Evolutionary conservation across 345 rosid genomes (phyloP).

Genomic region (Geranium rotundifolium): DNA sequence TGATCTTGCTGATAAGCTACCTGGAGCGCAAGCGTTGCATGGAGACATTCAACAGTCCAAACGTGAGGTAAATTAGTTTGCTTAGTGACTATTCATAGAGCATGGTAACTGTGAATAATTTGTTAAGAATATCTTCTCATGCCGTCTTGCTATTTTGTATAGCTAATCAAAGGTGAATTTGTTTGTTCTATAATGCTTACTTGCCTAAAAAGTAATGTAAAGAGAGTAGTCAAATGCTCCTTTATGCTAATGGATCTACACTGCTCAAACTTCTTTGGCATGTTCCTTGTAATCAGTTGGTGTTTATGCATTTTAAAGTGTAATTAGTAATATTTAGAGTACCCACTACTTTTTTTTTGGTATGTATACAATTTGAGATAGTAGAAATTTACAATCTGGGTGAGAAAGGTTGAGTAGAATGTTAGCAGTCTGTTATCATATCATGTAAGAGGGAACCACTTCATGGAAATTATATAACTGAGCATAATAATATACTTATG

Average conservation of each 20-base stretch:
- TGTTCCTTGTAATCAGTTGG: background rate
- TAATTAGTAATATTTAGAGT: background rate
- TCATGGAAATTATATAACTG: background rate
- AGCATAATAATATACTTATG: background rate
- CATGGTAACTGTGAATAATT: background rate
- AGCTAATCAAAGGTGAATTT: background rate
- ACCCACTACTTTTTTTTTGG: background rate
- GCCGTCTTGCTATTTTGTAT: background rate
- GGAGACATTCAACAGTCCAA: constrained; percentile 92
- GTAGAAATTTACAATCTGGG: background rate
- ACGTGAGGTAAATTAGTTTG: constrained; percentile 54
- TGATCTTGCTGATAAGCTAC: constrained; percentile 74
- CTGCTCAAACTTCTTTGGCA: background rate
- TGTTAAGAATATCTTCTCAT: background rate
- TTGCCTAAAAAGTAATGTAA: background rate
- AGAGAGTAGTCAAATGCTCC: background rate
- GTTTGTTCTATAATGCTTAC: no score
- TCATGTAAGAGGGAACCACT: background rate
- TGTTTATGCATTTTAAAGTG: background rate
- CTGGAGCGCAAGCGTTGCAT: constrained; percentile 81
- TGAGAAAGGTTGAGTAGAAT: background rate
- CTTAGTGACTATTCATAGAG: background rate
- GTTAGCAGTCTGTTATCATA: background rate
- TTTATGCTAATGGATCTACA: background rate
- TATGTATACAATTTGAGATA: no score